Evolutionary conservation across 2,329 filamentous ascomycete genomes (phyloP), one percentile per base, ranked within the genome.

Genomic region (Aphanoascus verrucosus): DNA sequence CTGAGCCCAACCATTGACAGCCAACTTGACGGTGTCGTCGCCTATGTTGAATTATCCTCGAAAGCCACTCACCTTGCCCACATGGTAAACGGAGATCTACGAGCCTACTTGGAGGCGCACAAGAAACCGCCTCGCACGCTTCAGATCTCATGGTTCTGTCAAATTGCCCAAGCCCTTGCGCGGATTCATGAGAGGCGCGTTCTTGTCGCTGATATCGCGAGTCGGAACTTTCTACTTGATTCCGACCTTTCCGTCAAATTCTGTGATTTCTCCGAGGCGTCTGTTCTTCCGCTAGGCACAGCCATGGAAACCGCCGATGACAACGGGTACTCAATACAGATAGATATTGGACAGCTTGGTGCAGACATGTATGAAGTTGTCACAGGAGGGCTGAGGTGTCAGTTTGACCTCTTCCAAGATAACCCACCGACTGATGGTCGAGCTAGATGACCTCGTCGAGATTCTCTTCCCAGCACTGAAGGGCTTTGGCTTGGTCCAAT

Each of bases 351-450:
- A 1, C 60, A 61, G 20, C 58, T 68, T 17, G 65, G 64, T 6
- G 56, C 60, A 28, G 64, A 67, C 14, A 64, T 66, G 31, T 68
- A 63, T 49, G 60, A 66, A 54, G n/a, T n/a, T n/a, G 55, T 67
- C 15, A 49, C 62, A 3, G 62, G 62, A 14, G 58, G 57, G 9
- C 34, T 54, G 3, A 53, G 54, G 12, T 64, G 57, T 52, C 57
- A 61, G 34, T 62, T 65, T 43, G 60, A 64, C 51, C 49, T 67
- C 8, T 60, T 56, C 35, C 54, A 62, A 49, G 43, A 61, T 35
- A 43, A 47, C 32, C 32, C 56, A 45, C 37, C 53, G 43, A 52
- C 44, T 0, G 53, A 56, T 49, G 54, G 55, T 35, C 46, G 43
- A 34, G 55, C 42, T 40, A 42, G 55, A 23, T 64, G 60, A 59